phyloP scores from a whole-genome alignment of 169 alveolate species.

The Eimeria necatrix region DNA sequence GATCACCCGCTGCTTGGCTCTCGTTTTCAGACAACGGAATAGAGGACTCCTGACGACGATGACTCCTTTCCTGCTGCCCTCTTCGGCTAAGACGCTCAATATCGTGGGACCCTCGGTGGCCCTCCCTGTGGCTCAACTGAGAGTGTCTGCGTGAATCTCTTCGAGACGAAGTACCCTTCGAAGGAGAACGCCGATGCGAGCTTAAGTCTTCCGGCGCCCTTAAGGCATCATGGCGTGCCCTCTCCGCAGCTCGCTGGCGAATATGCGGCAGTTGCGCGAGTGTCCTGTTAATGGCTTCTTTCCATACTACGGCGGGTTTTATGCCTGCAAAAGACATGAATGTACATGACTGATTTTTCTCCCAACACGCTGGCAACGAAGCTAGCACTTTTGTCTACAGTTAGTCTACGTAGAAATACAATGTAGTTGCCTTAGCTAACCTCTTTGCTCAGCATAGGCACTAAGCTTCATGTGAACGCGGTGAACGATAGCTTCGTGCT shows the following conservation, averaged over 20 bases:
- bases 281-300: constrained; percentile 56
- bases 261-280: constrained; percentile 30
- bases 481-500: constrained; percentile 52
- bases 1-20: neutral
- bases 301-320: constrained; percentile 49
- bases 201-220: neutral
- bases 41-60: neutral
- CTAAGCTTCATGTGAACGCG: constrained; percentile 79
- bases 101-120: constrained; percentile 21
- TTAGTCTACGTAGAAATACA: neutral
- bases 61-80: neutral
- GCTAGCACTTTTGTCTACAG: neutral
- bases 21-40: neutral
- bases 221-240: constrained; percentile 23
- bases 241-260: constrained; percentile 31
- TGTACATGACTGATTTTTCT: too few relatives aligned
- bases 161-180: neutral
- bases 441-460: constrained; percentile 49
- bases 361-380: neutral
- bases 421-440: constrained; percentile 17
- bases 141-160: constrained; percentile 5
- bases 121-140: neutral
- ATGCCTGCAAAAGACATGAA: constrained; percentile 36
- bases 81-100: neutral
- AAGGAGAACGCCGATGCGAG: neutral